Percentiles rank a stretch among this genome's conserved stretches.
Evolutionary conservation across 2,329 filamentous ascomycete species (phyloP).

Genomic region (Xylaria sp.): DNA sequence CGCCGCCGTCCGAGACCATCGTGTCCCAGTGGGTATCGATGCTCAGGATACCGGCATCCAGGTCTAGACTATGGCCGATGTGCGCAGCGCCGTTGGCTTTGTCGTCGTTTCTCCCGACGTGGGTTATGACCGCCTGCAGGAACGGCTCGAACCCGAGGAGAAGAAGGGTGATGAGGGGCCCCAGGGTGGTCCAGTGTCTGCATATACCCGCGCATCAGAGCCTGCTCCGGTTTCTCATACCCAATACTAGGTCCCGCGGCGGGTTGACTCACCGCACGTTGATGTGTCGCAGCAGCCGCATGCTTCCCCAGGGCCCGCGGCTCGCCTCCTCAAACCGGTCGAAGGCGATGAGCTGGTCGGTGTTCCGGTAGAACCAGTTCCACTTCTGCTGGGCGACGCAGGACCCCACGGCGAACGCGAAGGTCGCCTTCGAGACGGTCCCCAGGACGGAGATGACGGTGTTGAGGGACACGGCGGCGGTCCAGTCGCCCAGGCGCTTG

Average conservation of each 20-base stretch:
- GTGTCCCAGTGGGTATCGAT: not conserved
- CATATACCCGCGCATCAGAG: not conserved
- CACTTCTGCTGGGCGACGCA: slow-evolving; percentile 8
- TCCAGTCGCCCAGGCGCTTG: not conserved
- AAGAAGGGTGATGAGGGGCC: not conserved
- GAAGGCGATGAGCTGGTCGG: slow-evolving; percentile 1
- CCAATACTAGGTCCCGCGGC: too few relatives aligned
- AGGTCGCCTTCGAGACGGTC: not conserved
- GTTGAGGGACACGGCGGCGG: not conserved
- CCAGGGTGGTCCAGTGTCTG: slow-evolving; percentile 3
- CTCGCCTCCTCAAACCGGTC: slow-evolving; percentile 9
- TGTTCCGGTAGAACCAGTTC: slow-evolving; percentile 5
- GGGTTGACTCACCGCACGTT: not conserved
- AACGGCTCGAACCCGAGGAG: slow-evolving; percentile 5
- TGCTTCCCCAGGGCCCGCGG: slow-evolving; percentile 4
- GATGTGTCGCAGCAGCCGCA: not conserved
- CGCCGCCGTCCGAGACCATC: not conserved
- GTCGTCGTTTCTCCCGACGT: not conserved
- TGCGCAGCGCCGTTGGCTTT: not conserved
- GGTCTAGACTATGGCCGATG: not conserved
- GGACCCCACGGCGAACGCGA: slow-evolving; percentile 5
- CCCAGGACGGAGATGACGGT: slow-evolving; percentile 1
- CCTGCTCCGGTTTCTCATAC: too few relatives aligned
- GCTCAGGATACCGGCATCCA: not conserved
- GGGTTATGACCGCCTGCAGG: not conserved